Percentiles rank a stretch among this genome's conserved stretches.
Conservation (phyloP, 139 green algal species). For the Volvox reticuliferus region DNA sequence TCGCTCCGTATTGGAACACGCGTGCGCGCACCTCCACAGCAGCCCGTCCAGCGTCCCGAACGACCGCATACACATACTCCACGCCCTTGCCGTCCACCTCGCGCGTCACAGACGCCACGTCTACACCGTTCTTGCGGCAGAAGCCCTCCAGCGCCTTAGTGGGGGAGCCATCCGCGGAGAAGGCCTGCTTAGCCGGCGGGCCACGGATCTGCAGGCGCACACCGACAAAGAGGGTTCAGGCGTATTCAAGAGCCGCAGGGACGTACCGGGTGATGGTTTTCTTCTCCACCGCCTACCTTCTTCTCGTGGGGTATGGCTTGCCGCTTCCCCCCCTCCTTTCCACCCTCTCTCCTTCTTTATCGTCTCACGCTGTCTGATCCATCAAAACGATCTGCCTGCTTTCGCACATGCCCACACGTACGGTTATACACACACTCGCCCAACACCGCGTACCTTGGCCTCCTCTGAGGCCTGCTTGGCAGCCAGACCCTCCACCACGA, state of each 20-base stretch:
- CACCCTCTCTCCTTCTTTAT: no score
- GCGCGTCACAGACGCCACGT: conserved; percentile 53
- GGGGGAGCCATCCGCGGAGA: conserved; percentile 69
- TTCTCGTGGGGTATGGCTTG: no score
- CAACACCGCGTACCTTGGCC: conserved; percentile 54
- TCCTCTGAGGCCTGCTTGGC: conserved; percentile 72
- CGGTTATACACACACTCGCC: no score
- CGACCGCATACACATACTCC: conserved; percentile 92
- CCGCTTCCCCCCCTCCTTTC: no score
- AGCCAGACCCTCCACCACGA: conserved; percentile 85
- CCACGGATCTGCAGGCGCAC: conserved; percentile 77
- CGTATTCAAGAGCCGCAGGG: no score
- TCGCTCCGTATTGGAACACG: background rate
- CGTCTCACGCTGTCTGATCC: no score
- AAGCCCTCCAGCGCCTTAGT: conserved; percentile 95
- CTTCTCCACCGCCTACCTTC: no score
- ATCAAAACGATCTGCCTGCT: no score
- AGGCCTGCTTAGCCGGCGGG: conserved; percentile 86
- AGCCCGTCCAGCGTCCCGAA: conserved; percentile 71
- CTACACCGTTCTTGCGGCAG: conserved; percentile 91
- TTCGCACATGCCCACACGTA: no score
- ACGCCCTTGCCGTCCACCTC: conserved; percentile 89
- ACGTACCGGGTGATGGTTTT: no score
- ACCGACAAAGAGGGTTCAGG: background rate
- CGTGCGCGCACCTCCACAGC: conserved; percentile 67